These are phyloP conservation scores for Irpex lacteus DNA, from an alignment of 1,284 basidiomycete genomes.

Conservation along the genomic window DNA sequence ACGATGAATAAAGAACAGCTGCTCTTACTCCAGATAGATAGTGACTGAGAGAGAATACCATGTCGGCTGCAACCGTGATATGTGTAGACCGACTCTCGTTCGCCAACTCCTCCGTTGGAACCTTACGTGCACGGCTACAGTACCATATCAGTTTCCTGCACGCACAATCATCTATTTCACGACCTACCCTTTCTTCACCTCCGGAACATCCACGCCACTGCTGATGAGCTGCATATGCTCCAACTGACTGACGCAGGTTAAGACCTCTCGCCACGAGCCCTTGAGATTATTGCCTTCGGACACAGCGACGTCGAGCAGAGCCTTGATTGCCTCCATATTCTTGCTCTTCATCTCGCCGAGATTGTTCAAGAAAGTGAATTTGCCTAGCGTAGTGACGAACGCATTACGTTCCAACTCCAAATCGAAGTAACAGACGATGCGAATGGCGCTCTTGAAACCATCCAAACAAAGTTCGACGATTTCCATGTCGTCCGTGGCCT, in stretches of 20 bases:
- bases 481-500: slow-evolving; percentile 90
- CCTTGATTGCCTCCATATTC: slow-evolving; percentile 98
- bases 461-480: slow-evolving; percentile 90
- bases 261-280: slow-evolving; percentile 92
- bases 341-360: slow-evolving; percentile 97
- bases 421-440: slow-evolving; percentile 93
- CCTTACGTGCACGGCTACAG: slow-evolving; percentile 59
- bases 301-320: slow-evolving; percentile 88
- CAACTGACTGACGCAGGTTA: slow-evolving; percentile 94
- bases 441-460: slow-evolving; percentile 92
- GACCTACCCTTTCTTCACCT: slow-evolving; percentile 78
- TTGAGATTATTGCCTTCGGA: slow-evolving; percentile 93
- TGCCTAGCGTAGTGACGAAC: slow-evolving; percentile 95
- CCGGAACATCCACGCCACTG: slow-evolving; percentile 81
- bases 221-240: slow-evolving; percentile 97
- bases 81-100: slow-evolving; percentile 97
- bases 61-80: slow-evolving; percentile 98
- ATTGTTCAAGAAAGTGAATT: slow-evolving; percentile 97
- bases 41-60: slow-evolving; percentile 97
- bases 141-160: neutral
- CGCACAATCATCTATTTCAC: neutral
- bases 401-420: slow-evolving; percentile 94
- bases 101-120: slow-evolving; percentile 90
- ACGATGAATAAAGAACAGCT: slow-evolving; percentile 5
- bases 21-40: slow-evolving; percentile 86